These are phyloP conservation scores for Globisporangium paddicum DNA, from an alignment of 352 stramenopile genomes.

Conservation along the genomic window DNA sequence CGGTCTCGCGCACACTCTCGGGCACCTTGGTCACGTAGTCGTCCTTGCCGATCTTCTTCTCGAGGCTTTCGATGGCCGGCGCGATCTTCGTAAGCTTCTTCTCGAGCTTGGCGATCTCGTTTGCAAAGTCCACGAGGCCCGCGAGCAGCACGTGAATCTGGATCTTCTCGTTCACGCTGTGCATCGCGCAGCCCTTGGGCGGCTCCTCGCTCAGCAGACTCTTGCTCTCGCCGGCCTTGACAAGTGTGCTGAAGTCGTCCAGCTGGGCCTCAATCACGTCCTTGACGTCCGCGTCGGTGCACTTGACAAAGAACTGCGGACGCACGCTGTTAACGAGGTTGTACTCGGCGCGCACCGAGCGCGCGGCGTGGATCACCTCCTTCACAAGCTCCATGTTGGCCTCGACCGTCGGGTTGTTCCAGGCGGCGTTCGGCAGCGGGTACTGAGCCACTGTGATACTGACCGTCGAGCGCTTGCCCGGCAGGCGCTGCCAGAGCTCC, in stretches of 20 bases:
- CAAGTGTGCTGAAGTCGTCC: slow-evolving; percentile 95
- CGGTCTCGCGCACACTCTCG: slow-evolving; percentile 69
- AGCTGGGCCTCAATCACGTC: slow-evolving; percentile 73
- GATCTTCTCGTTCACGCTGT: slow-evolving; percentile 93
- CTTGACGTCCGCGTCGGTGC: slow-evolving; percentile 68
- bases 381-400: slow-evolving; percentile 92
- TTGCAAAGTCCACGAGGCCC: slow-evolving; percentile 83
- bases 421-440: slow-evolving; percentile 71
- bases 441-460: slow-evolving; percentile 83
- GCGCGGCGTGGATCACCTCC: slow-evolving; percentile 93
- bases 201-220: slow-evolving; percentile 81
- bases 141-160: slow-evolving; percentile 86
- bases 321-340: slow-evolving; percentile 75
- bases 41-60: slow-evolving; percentile 79
- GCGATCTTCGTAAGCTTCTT: slow-evolving; percentile 85
- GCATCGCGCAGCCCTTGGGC: slow-evolving; percentile 88
- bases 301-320: slow-evolving; percentile 89
- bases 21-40: slow-evolving; percentile 82
- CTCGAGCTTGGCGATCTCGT: slow-evolving; percentile 89
- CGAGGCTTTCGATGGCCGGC: slow-evolving; percentile 60
- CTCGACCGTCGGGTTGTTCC: slow-evolving; percentile 87
- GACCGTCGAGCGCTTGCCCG: slow-evolving; percentile 50
- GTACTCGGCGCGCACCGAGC: slow-evolving; percentile 92
- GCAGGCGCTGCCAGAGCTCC: slow-evolving; percentile 86
- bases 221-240: slow-evolving; percentile 89